phyloP scores from a whole-genome alignment of 495 filamentous ascomycete species.

The Neurospora pannonica region DNA sequence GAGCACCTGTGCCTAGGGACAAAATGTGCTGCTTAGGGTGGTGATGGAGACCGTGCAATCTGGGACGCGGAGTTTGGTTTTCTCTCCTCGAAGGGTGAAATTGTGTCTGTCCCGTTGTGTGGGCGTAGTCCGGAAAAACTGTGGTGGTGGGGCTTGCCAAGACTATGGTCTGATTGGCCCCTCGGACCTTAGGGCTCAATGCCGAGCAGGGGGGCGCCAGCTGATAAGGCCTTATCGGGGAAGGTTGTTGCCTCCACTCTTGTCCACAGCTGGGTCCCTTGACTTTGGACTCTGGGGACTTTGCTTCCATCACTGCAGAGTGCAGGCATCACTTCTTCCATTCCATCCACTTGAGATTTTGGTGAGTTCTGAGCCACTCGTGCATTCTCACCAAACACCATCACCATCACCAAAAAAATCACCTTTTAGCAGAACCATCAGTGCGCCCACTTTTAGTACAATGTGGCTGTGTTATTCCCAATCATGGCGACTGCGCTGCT shows the following conservation, averaged over 20 bases:
- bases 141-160: slow-evolving; percentile 15
- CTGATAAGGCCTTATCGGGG: not conserved
- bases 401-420: not conserved
- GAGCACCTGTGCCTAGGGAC: slow-evolving; percentile 32
- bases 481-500: not conserved
- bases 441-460: not conserved
- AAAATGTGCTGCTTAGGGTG: slow-evolving; percentile 25
- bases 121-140: slow-evolving; percentile 27
- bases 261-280: not conserved
- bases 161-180: slow-evolving; percentile 12
- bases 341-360: not conserved
- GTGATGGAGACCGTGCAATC: slow-evolving; percentile 27
- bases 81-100: slow-evolving; percentile 21
- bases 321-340: not conserved
- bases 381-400: not conserved
- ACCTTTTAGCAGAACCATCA: not conserved
- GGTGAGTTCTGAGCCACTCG: not conserved
- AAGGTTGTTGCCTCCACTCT: not conserved
- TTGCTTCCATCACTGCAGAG: not conserved
- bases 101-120: slow-evolving; percentile 26
- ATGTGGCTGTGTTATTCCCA: not conserved
- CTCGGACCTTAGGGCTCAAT: slow-evolving; percentile 24
- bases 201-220: not conserved
- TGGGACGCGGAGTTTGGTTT: slow-evolving; percentile 26
- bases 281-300: not conserved